Evolutionary conservation across 805 yeast species (phyloP).

Genomic region (Candida schatavii): DNA sequence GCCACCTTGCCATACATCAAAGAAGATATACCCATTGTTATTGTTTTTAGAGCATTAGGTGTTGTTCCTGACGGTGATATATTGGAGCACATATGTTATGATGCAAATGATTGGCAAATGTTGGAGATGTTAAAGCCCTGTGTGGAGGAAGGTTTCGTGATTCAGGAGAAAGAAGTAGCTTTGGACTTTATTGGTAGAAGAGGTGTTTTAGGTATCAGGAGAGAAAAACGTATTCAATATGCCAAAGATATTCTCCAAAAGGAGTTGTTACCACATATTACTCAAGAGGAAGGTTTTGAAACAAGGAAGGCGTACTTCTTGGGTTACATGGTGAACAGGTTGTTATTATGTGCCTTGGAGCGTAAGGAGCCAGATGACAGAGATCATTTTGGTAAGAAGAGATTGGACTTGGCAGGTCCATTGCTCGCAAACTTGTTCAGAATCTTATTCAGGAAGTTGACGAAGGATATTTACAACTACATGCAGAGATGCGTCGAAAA

Average conservation of each 20-base stretch:
- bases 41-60: constrained; percentile 96
- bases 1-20: constrained; percentile 96
- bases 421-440: constrained; percentile 93
- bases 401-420: constrained; percentile 98
- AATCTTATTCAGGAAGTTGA: constrained; percentile 86
- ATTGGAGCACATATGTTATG: constrained; percentile 96
- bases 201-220: constrained; percentile 92
- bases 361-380: constrained; percentile 98
- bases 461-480: constrained; percentile 95
- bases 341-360: constrained; percentile 91
- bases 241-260: constrained; percentile 96
- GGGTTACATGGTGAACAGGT: constrained; percentile 96
- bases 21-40: constrained; percentile 94
- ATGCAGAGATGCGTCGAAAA: constrained; percentile 99
- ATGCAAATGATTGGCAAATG: constrained; percentile 99
- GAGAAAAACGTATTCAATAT: constrained; percentile 97
- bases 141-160: constrained; percentile 97
- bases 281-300: constrained; percentile 96
- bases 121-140: constrained; percentile 98
- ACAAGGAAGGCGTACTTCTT: constrained; percentile 94
- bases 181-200: constrained; percentile 97
- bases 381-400: constrained; percentile 98
- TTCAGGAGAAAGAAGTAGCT: constrained; percentile 97
- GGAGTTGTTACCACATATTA: constrained; percentile 94
- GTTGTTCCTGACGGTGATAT: constrained; percentile 99